Conservation (phyloP, 208 protist species). For the Zelonia costaricensis region DNA sequence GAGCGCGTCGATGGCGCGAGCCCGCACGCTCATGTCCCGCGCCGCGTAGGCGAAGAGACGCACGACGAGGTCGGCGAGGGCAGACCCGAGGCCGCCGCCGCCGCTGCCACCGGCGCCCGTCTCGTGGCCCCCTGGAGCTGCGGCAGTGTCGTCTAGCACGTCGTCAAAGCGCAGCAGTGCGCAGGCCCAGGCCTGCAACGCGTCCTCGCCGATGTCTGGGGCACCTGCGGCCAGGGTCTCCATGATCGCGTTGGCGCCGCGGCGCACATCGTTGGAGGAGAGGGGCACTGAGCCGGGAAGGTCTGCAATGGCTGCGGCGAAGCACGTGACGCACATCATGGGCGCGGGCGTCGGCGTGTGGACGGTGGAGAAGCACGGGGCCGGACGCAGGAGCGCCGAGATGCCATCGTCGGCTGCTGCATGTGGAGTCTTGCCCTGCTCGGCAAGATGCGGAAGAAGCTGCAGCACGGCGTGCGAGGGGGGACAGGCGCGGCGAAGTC, state of each 20-base stretch:
- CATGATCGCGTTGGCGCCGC: constrained; percentile 8
- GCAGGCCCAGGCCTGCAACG: background rate
- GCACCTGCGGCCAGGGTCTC: constrained; percentile 3
- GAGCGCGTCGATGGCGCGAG: too few species aligned
- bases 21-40: too few species aligned
- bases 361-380: background rate
- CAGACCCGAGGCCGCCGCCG: background rate
- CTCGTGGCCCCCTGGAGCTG: too few species aligned
- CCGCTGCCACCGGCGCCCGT: background rate
- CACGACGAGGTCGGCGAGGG: constrained; percentile 14
- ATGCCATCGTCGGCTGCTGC: too few species aligned
- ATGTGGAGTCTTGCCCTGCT: background rate
- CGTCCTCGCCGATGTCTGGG: constrained; percentile 1
- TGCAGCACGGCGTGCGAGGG: constrained; percentile 1
- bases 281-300: background rate
- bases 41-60: constrained; percentile 10
- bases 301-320: background rate
- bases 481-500: background rate
- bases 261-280: background rate
- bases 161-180: background rate
- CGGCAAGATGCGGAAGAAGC: background rate
- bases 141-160: background rate
- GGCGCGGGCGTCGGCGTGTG: background rate
- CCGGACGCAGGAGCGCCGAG: too few species aligned
- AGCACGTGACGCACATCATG: constrained; percentile 9